Evolutionary conservation across 306 rosid genomes (phyloP), one percentile per base, ranked within the genome.

Genomic region (Albizia julibrissin): DNA sequence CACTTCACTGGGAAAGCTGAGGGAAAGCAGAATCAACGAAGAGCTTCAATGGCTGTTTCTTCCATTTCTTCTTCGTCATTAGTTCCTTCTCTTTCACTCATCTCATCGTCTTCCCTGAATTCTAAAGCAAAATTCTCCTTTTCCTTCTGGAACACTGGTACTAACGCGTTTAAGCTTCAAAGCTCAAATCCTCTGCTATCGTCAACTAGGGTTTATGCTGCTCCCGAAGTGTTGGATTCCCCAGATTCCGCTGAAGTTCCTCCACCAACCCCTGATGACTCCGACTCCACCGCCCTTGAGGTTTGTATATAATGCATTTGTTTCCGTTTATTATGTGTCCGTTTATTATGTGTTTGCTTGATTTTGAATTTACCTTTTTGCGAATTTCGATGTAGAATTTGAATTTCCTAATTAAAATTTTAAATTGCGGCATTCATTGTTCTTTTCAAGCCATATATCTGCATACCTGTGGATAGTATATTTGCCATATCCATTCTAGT

Each of bases 31-130:
- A 84, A 61, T 42, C 50, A 12, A 13, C 2, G 74, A 44, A 10
- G 76, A 27, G 37, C 69, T 84, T 87, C 90, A 72, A 91, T 89
- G 95, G 91, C 91, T 37, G 82, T 84, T 70, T 89, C 95, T 77
- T 91, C 91, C 18, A 64, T 89, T 31, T 88, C 93, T 47, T 79
- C 93, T 42, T 79, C 93, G 22, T 68, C 85, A 52, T 76, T 83
- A 31, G 26, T 91, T 34, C 90, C 89, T 61, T 86, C 87, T 26
- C 80, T 88, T 70, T 79, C 88, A 1, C 80, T 86, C 19, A 71
- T 86, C 44, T 61, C 18, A 64, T 71, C 93, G 43, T 76, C 87
- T 12, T 69, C 89, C 0, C 70, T 79, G 56, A 81, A 78, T 62
- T 84, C 82, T 16, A 91, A 83, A 27, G 80, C 88, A 1, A 85